Conservation (phyloP, 345 rosid species). For the Moricandia arvensis region DNA sequence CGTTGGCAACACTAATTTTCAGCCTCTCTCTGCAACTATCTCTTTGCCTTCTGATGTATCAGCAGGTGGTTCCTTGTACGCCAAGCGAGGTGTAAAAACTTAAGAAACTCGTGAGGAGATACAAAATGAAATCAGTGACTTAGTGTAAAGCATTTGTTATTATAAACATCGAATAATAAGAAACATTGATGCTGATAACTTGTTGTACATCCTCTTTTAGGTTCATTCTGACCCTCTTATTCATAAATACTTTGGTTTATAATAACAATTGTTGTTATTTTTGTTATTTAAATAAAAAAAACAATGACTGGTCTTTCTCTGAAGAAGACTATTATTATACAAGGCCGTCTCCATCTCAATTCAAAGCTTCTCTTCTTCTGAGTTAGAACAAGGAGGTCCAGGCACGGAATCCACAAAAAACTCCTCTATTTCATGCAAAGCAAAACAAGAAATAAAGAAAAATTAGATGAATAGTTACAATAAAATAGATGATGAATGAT, state of each 20-base stretch:
- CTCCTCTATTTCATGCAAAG: conserved; percentile 52
- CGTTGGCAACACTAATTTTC: conserved; percentile 84
- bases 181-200: not conserved
- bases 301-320: not conserved
- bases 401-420: conserved; percentile 86
- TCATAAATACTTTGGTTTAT: not conserved
- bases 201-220: not conserved
- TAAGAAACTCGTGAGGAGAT: conserved; percentile 15
- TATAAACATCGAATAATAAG: not conserved
- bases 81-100: conserved; percentile 35
- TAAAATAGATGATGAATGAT: not conserved
- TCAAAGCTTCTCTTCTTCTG: conserved; percentile 87
- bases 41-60: conserved; percentile 57
- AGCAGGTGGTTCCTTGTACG: conserved; percentile 45
- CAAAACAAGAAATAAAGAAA: not conserved
- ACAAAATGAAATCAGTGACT: not conserved
- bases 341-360: conserved; percentile 17
- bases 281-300: not conserved
- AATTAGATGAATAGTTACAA: not conserved
- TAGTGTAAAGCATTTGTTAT: conserved; percentile 10
- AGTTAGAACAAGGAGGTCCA: conserved; percentile 66
- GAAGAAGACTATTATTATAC: not conserved
- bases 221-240: not conserved
- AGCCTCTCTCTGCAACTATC: conserved; percentile 58
- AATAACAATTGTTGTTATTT: not conserved